A percentile compares a stretch with the other conserved stretches of the same genome.
phyloP scores from a whole-genome alignment of 176 grass and related monocot genomes.

The Zoysia japonica region DNA sequence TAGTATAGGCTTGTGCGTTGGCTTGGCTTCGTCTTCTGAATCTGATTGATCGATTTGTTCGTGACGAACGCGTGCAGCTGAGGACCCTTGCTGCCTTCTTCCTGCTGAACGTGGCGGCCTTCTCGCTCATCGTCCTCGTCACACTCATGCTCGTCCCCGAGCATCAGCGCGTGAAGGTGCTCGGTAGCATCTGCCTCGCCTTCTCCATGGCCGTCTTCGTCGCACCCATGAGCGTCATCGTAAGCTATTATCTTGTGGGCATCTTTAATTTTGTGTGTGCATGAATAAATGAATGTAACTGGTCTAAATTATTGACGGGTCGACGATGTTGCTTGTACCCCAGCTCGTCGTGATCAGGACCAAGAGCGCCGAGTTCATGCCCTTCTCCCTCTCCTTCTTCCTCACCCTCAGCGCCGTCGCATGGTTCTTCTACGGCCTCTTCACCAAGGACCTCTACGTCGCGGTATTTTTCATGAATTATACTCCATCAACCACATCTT shows the following conservation, averaged over 20 bases:
- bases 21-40: background rate
- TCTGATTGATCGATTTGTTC: background rate
- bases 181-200: constrained; percentile 79
- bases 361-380: constrained; percentile 93
- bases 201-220: constrained; percentile 92
- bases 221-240: constrained; percentile 90
- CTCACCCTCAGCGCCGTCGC: constrained; percentile 76
- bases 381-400: constrained; percentile 77
- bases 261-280: no score
- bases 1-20: background rate
- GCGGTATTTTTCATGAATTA: constrained; percentile 33
- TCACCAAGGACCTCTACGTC: constrained; percentile 72
- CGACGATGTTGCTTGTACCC: background rate
- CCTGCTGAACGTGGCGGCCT: constrained; percentile 70
- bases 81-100: constrained; percentile 52
- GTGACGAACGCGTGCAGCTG: background rate
- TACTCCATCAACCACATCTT: background rate
- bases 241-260: constrained; percentile 20
- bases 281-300: no score
- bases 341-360: constrained; percentile 77
- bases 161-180: constrained; percentile 51
- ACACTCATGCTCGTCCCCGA: constrained; percentile 45
- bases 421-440: constrained; percentile 78
- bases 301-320: background rate
- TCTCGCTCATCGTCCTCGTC: constrained; percentile 52